A percentile compares a stretch with the other conserved stretches of the same genome.
These are phyloP conservation scores for Elymus sibiricus DNA, from an alignment of 176 grass and related monocot species.

Conservation along the genomic window DNA sequence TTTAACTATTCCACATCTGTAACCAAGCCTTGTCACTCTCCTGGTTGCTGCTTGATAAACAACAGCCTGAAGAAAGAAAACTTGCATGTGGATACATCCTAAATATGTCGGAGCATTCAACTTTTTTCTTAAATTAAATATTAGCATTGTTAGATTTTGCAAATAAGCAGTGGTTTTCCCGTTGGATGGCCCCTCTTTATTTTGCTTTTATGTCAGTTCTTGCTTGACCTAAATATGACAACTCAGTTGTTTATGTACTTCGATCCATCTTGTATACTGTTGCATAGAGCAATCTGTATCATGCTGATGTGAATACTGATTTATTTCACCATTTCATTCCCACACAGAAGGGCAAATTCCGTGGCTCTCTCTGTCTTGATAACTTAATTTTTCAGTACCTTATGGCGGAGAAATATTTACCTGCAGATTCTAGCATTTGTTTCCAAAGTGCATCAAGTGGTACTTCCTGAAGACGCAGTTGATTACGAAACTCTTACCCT, in stretches of 20 bases:
- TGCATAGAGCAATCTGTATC: not conserved
- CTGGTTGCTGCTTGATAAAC: slow-evolving; percentile 2
- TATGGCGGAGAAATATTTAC: not conserved
- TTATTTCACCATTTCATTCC: slow-evolving; percentile 9
- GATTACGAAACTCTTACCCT: slow-evolving; percentile 77
- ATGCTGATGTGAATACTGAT: not conserved
- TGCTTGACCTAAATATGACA: slow-evolving; percentile 10
- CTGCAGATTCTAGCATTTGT: slow-evolving; percentile 86
- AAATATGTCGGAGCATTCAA: not conserved
- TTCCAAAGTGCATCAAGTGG: slow-evolving; percentile 96
- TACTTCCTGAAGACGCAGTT: slow-evolving; percentile 81
- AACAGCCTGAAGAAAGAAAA: slow-evolving; percentile 11
- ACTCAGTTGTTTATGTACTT: slow-evolving; percentile 4
- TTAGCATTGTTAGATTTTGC: not conserved
- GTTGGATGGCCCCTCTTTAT: not conserved
- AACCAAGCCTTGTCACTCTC: not conserved
- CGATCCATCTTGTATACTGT: not conserved
- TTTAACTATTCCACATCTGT: not conserved
- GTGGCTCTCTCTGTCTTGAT: not conserved
- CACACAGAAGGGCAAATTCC: not conserved
- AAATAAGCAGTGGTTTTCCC: slow-evolving; percentile 11
- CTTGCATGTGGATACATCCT: not conserved
- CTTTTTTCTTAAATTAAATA: not conserved
- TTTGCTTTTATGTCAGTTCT: slow-evolving; percentile 5
- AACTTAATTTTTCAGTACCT: not conserved